Conservation (phyloP, 192 early-diverging fungal genomes). For the Haplosporangium gracile region DNA sequence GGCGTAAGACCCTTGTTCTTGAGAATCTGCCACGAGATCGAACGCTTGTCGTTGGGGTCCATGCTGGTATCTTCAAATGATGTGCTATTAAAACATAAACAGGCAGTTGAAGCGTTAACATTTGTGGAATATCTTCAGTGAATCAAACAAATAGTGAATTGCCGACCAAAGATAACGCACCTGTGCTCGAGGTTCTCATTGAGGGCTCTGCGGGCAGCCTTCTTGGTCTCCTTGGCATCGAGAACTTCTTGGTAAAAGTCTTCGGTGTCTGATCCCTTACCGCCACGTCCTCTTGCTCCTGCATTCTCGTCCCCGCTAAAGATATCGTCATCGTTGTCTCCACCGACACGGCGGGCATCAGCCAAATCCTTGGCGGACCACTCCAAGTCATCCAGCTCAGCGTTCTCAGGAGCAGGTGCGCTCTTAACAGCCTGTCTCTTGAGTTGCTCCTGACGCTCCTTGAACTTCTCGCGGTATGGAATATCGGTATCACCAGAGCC, state of each 20-base stretch:
- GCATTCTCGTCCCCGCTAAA: constrained; percentile 38
- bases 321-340: constrained; percentile 59
- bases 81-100: constrained; percentile 20
- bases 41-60: constrained; percentile 78
- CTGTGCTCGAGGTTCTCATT: constrained; percentile 59
- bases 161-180: constrained; percentile 12
- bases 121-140: background rate
- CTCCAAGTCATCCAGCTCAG: constrained; percentile 70
- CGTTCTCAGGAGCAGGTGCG: constrained; percentile 61
- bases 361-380: constrained; percentile 71
- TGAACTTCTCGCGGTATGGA: constrained; percentile 77
- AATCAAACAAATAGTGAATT: background rate
- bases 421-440: constrained; percentile 55
- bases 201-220: constrained; percentile 61
- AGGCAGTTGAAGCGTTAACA: background rate
- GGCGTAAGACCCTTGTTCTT: constrained; percentile 97
- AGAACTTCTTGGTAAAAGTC: constrained; percentile 62
- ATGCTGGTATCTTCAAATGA: constrained; percentile 55
- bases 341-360: constrained; percentile 56
- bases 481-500: constrained; percentile 83
- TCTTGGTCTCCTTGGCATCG: constrained; percentile 63
- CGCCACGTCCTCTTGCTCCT: constrained; percentile 16
- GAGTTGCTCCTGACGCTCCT: constrained; percentile 53
- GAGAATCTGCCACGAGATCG: constrained; percentile 89
- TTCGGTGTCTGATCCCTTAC: constrained; percentile 60